These are phyloP conservation scores for Chamaecyparis obtusa DNA, from an alignment of 75 land plant genomes.

Conservation along the genomic window DNA sequence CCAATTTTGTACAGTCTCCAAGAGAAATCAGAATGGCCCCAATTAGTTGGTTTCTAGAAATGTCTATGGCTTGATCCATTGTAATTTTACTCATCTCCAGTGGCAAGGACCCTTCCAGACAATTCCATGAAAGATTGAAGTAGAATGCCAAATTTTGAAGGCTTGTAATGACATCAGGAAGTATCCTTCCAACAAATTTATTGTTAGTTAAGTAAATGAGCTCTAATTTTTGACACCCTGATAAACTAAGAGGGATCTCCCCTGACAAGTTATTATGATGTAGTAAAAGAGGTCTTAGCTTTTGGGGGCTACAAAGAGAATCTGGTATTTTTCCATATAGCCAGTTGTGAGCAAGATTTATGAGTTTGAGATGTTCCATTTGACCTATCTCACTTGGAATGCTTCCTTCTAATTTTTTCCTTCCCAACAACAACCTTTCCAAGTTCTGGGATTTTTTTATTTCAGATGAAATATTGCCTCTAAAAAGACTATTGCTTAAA, in stretches of 20 bases:
- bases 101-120: conserved; percentile 22
- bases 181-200: conserved; percentile 28
- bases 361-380: too few relatives aligned
- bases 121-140: conserved; percentile 12
- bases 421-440: too few relatives aligned
- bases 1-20: conserved; percentile 14
- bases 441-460: too few relatives aligned
- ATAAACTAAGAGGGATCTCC: conserved; percentile 58
- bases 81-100: conserved; percentile 30
- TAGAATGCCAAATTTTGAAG: not conserved
- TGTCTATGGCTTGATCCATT: conserved; percentile 17
- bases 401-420: too few relatives aligned
- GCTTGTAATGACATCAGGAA: not conserved
- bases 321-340: too few relatives aligned
- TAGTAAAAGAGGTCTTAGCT: conserved; percentile 52
- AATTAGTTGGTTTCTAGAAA: conserved; percentile 17
- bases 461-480: too few relatives aligned
- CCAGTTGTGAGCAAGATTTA: too few relatives aligned
- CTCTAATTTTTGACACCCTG: conserved; percentile 43
- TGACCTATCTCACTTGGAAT: too few relatives aligned
- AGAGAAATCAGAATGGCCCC: conserved; percentile 26
- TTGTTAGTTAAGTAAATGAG: conserved; percentile 66
- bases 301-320: too few relatives aligned
- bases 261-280: conserved; percentile 44
- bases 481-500: too few relatives aligned